phyloP scores from a whole-genome alignment of 495 filamentous ascomycete genomes.

The Talaromyces adpressus region DNA sequence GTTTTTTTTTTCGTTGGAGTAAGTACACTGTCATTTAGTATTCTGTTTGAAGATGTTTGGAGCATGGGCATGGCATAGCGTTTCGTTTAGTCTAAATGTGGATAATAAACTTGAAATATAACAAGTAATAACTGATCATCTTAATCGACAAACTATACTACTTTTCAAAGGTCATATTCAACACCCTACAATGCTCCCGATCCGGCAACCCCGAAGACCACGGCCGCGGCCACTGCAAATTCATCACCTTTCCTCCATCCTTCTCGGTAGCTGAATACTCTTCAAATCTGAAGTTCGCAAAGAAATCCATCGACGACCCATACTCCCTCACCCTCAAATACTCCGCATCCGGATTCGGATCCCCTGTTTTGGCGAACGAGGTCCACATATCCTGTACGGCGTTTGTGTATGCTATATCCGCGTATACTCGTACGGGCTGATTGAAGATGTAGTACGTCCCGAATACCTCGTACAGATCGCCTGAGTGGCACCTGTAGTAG shows the following conservation, averaged over 20 bases:
- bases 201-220: not conserved
- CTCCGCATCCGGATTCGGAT: constrained; percentile 1
- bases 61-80: not conserved
- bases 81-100: not conserved
- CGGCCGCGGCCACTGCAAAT: constrained; percentile 3
- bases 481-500: constrained; percentile 6
- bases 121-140: not conserved
- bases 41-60: not conserved
- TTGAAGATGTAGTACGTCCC: constrained; percentile 7
- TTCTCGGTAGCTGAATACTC: not conserved
- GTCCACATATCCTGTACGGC: constrained; percentile 7
- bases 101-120: not conserved
- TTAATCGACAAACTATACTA: not conserved
- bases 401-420: constrained; percentile 8
- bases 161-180: not conserved
- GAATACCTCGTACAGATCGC: constrained; percentile 7
- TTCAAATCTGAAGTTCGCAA: not conserved
- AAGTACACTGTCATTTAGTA: not conserved
- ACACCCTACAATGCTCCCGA: not conserved
- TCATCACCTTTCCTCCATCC: not conserved
- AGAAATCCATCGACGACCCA: not conserved
- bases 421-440: constrained; percentile 5
- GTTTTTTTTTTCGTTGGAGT: not conserved
- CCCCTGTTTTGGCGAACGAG: constrained; percentile 3
- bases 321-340: not conserved